Conservation (phyloP, 139 green algal species). For the Micractinium conductrix region DNA sequence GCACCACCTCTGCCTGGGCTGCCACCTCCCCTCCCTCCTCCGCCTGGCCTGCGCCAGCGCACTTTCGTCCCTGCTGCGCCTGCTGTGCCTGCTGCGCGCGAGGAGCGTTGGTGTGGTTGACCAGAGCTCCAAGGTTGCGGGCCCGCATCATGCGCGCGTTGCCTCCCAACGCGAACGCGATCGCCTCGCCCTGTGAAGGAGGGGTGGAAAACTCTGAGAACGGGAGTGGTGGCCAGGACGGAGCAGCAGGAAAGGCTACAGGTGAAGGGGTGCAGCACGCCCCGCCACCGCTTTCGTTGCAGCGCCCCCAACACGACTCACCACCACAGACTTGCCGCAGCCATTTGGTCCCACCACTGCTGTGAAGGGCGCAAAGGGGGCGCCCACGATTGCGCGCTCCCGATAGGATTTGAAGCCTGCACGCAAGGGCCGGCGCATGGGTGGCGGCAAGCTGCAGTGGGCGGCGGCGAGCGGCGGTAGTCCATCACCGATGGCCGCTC, state of each 20-base stretch:
- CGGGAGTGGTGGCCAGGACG: too few relatives aligned
- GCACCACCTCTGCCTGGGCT: background rate
- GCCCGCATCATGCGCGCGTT: slow-evolving; percentile 66
- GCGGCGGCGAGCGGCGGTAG: background rate
- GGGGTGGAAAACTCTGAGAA: background rate
- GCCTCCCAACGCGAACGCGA: slow-evolving; percentile 75
- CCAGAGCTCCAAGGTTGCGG: slow-evolving; percentile 46
- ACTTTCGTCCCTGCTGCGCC: background rate
- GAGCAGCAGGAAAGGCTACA: too few relatives aligned
- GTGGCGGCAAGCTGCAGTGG: background rate
- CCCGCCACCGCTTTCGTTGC: background rate
- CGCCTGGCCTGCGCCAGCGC: background rate
- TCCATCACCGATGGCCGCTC: too few relatives aligned
- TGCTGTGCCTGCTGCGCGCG: background rate
- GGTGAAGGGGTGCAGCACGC: too few relatives aligned
- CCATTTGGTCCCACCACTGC: slow-evolving; percentile 72
- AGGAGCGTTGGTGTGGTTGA: slow-evolving; percentile 47
- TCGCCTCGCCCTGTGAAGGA: slow-evolving; percentile 63
- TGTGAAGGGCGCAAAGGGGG: slow-evolving; percentile 53
- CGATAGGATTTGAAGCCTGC: slow-evolving; percentile 41
- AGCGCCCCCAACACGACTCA: background rate
- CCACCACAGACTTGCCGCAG: slow-evolving; percentile 72
- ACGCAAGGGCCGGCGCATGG: background rate
- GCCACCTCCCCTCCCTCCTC: background rate
- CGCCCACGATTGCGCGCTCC: background rate